phyloP scores from a whole-genome alignment of 495 filamentous ascomycete genomes.

The Talaromyces thailandensis region DNA sequence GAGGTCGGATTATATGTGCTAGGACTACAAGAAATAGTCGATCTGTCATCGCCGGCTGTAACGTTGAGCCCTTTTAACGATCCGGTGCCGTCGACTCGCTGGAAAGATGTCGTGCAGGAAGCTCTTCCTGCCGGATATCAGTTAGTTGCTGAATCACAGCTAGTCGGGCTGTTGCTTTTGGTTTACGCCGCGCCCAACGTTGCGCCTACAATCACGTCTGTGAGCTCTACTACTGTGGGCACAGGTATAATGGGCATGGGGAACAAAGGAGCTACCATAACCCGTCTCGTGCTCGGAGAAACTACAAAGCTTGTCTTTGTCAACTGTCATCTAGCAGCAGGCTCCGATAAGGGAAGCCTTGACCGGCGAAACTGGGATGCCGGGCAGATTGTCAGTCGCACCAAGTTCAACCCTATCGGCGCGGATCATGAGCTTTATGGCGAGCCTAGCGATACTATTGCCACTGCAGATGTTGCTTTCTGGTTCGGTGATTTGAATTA shows the following conservation, averaged over 20 bases:
- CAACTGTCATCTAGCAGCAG: constrained; percentile 84
- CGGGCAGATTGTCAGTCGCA: constrained; percentile 61
- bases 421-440: constrained; percentile 42
- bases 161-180: constrained; percentile 78
- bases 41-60: constrained; percentile 62
- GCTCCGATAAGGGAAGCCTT: constrained; percentile 63
- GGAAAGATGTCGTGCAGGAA: constrained; percentile 63
- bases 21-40: constrained; percentile 86
- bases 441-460: constrained; percentile 56
- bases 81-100: constrained; percentile 56
- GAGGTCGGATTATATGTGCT: constrained; percentile 84
- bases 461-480: constrained; percentile 85
- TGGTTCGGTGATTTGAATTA: constrained; percentile 99
- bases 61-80: constrained; percentile 65
- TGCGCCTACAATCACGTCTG: constrained; percentile 58
- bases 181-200: constrained; percentile 76
- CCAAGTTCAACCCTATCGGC: constrained; percentile 64
- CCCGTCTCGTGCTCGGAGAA: constrained; percentile 79
- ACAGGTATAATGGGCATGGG: constrained; percentile 88
- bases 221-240: constrained; percentile 70
- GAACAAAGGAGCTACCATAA: constrained; percentile 86
- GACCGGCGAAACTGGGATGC: constrained; percentile 90
- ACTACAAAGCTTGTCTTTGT: constrained; percentile 82
- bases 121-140: constrained; percentile 70
- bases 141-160: constrained; percentile 69